Evolutionary conservation across 1,284 basidiomycete genomes (phyloP), one percentile per base, ranked within the genome.

Genomic region (Sphagnurus paluster): DNA sequence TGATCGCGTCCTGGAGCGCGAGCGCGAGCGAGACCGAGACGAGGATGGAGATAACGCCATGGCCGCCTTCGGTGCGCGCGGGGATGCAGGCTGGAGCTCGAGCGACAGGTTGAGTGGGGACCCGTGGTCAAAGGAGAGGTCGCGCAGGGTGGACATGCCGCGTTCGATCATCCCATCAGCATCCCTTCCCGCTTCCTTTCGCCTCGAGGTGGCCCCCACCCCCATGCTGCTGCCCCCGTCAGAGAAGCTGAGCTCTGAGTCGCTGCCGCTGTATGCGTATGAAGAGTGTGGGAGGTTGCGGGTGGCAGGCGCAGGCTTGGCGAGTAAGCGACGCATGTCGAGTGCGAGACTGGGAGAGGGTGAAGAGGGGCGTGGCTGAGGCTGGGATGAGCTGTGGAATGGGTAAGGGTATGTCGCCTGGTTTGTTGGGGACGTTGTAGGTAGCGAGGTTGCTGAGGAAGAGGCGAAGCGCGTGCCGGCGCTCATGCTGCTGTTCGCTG

Each of bases 321-420:
- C 53, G 2, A 64, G 54, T 16, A 66, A 52, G 5, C 62, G 58
- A 39, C 62, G 63, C 54, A 66, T 55, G 42, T 64, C 60, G 19
- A 63, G 44, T 9, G 30, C 30, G 4, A 33, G 30, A 10, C n/a
- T n/a, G n/a, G 8, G 30, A 14, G 30, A 33, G 2, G 38, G 34
- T 9, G 36, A 23, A 1, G 49, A 37, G 8, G 48, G 60, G 43
- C 54, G 58, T 47, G 59, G 56, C 52, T 59, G 26, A 8, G 49
- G 39, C 3, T 14, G 23, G 1, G 26, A 45, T 16, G 39, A 39
- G 11, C 5, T 20, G 36, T 10, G 17, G 9, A 14, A 28, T 4
- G 17, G 17, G 24, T n/a, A 6, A 26, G 17, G 16, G 39, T 21
- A 13, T 17, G 13, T n/a, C n/a, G n/a, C n/a, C n/a, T n/a, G n/a